Percentiles rank a stretch among this genome's conserved stretches.
Conservation (phyloP, 371 early-diverging fungal species). For the Mucor ambiguus region DNA sequence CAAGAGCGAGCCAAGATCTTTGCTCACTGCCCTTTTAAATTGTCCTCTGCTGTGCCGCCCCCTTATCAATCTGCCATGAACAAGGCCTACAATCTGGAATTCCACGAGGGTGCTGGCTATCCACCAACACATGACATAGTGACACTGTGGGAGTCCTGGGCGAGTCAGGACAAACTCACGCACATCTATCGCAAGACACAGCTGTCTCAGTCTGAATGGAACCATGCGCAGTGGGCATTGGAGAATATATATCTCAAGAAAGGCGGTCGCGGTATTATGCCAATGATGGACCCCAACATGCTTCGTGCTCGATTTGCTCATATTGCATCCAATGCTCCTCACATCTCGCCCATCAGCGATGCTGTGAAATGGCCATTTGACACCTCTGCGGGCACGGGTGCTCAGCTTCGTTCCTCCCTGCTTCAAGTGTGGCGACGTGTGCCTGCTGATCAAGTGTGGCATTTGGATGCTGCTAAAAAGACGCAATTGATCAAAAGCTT, state of each 20-base stretch:
- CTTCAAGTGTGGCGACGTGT: constrained; percentile 16
- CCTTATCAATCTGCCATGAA: constrained; percentile 9
- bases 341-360: constrained; percentile 11
- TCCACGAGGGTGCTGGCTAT: not conserved
- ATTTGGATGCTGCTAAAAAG: not conserved
- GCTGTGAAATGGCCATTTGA: constrained; percentile 39
- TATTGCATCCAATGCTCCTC: constrained; percentile 15
- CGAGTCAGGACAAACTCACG: not conserved
- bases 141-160: constrained; percentile 29
- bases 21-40: constrained; percentile 11
- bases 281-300: constrained; percentile 16
- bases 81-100: not conserved
- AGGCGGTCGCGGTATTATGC: constrained; percentile 23
- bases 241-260: constrained; percentile 4
- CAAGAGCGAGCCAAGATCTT: constrained; percentile 15
- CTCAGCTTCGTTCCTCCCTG: constrained; percentile 15
- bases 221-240: constrained; percentile 3
- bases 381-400: constrained; percentile 12
- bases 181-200: not conserved
- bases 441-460: constrained; percentile 22
- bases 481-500: constrained; percentile 14
- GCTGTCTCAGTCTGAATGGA: not conserved
- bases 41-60: constrained; percentile 29
- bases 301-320: constrained; percentile 17
- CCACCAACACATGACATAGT: not conserved